Conservation (phyloP, 257 asterid species). For the Primulina tabacum region DNA sequence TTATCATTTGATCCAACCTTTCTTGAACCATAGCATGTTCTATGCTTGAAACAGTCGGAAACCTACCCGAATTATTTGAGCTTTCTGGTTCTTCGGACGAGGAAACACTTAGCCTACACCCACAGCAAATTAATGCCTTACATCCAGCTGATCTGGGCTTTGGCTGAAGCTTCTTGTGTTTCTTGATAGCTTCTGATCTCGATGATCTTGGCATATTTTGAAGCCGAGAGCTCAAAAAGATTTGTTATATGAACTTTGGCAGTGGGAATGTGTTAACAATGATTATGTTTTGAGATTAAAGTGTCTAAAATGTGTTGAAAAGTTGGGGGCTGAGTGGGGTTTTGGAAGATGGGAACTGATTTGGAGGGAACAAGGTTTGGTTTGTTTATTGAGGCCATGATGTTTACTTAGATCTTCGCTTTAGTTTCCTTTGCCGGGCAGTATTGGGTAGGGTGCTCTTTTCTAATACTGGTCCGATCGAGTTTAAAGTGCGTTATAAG, state of each 20-base stretch:
- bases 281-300: background rate
- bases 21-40: conserved; percentile 82
- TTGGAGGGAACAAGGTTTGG: background rate
- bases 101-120: conserved; percentile 56
- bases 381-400: background rate
- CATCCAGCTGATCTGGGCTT: conserved; percentile 29
- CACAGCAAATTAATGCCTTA: conserved; percentile 56
- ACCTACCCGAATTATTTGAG: conserved; percentile 34
- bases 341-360: background rate
- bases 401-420: no score
- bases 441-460: background rate
- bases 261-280: background rate
- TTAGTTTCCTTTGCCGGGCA: no score
- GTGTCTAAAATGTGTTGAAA: background rate
- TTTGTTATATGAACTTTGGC: background rate
- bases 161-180: conserved; percentile 51
- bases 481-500: background rate
- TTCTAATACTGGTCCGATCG: background rate
- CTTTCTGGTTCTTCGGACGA: conserved; percentile 56
- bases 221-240: background rate
- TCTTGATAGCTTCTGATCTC: conserved; percentile 22
- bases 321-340: background rate
- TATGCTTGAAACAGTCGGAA: conserved; percentile 50
- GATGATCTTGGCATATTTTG: background rate
- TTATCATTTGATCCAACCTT: conserved; percentile 64